Percentiles rank a stretch among this genome's conserved stretches.
Conservation (phyloP, 208 protist species). For the Angomonas deanei region DNA sequence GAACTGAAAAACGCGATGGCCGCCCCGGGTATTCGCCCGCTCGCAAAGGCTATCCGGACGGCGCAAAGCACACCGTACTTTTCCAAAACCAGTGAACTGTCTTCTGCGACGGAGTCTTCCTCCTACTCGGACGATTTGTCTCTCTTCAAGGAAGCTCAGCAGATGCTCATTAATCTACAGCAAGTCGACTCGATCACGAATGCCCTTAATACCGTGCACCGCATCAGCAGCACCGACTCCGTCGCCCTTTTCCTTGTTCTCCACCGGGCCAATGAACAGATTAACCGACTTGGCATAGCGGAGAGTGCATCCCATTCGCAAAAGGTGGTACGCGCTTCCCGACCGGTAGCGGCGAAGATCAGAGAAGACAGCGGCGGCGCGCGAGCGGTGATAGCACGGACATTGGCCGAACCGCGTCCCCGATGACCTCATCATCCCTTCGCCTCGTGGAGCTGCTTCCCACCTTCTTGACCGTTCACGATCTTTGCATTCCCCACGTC, state of each 20-base stretch:
- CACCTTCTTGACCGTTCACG: slow-evolving; percentile 8
- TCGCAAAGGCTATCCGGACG: slow-evolving; percentile 16
- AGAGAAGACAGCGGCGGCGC: not conserved
- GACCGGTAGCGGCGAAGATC: slow-evolving; percentile 6
- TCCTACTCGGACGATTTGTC: slow-evolving; percentile 13
- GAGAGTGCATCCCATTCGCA: slow-evolving; percentile 20
- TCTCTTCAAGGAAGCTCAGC: slow-evolving; percentile 31
- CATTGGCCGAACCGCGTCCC: not conserved
- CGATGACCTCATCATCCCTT: not conserved
- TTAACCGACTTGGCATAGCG: slow-evolving; percentile 34
- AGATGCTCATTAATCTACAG: slow-evolving; percentile 41
- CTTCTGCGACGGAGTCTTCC: not conserved
- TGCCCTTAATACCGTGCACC: slow-evolving; percentile 18
- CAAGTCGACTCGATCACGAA: slow-evolving; percentile 25
- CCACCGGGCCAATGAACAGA: slow-evolving; percentile 59
- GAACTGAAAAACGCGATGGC: slow-evolving; percentile 28
- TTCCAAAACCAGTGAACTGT: not conserved
- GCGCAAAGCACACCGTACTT: slow-evolving; percentile 3
- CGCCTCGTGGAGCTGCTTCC: slow-evolving; percentile 21
- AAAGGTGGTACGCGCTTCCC: slow-evolving; percentile 13
- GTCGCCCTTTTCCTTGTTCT: slow-evolving; percentile 46
- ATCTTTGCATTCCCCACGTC: slow-evolving; percentile 35
- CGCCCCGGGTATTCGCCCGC: not conserved
- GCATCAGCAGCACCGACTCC: slow-evolving; percentile 24
- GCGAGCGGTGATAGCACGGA: not conserved